These are phyloP conservation scores for Populus trichocarpa DNA, from an alignment of 441 rosid genomes.

Conservation along the genomic window DNA sequence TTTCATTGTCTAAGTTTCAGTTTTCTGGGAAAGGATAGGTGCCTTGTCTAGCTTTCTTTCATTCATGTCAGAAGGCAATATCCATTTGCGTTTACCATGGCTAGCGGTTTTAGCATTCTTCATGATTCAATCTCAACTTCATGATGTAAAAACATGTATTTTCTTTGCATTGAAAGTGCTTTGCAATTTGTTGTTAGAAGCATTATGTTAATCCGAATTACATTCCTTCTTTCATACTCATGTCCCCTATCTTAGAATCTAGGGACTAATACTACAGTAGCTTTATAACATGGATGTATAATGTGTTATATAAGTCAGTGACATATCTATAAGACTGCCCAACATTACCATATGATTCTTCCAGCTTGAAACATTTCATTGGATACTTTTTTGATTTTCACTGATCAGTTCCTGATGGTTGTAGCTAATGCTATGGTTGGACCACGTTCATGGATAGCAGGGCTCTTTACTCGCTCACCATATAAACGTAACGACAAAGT, in stretches of 20 bases:
- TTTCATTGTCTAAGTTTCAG: neutral
- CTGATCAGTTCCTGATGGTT: slow-evolving; percentile 39
- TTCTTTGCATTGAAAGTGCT: neutral
- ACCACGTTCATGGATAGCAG: slow-evolving; percentile 90
- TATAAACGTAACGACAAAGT: slow-evolving; percentile 55
- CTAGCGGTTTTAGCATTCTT: neutral
- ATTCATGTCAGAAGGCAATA: neutral
- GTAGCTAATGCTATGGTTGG: slow-evolving; percentile 93
- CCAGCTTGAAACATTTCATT: slow-evolving; percentile 5
- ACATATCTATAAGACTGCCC: neutral
- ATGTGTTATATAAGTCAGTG: neutral
- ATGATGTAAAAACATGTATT: neutral
- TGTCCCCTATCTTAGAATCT: neutral
- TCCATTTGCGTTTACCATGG: neutral
- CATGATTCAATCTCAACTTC: neutral
- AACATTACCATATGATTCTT: neutral
- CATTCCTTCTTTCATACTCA: neutral
- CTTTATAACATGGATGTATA: neutral
- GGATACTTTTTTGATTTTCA: slow-evolving; percentile 19
- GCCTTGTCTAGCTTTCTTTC: neutral
- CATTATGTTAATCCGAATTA: neutral
- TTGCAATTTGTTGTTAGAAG: neutral
- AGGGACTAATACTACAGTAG: neutral
- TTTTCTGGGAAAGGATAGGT: neutral
- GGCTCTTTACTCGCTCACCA: slow-evolving; percentile 61